Evolutionary conservation across 495 filamentous ascomycete species (phyloP), one percentile per base, ranked within the genome.

Genomic region (Aspergillus carlsbadensis): DNA sequence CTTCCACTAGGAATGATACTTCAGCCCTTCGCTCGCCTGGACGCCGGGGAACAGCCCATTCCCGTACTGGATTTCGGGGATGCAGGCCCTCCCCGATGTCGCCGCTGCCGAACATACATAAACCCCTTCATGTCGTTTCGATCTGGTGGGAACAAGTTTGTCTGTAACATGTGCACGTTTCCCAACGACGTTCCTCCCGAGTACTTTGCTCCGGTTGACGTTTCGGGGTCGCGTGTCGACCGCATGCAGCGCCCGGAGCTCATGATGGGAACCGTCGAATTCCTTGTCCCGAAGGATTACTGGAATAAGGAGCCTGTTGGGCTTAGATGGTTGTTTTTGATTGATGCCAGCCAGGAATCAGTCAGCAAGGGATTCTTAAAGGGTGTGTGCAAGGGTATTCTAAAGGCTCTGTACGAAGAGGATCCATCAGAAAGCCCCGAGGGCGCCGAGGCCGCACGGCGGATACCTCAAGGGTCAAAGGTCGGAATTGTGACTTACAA

Each of bases 71-170:
- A 98, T 76, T 99, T 97, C 75, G 94, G 94, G 37, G 92, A 97
- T 50, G 72, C 76, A 37, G 94, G 94, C 1, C 94, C 94, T 35
- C 94, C 95, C 11, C 84, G 94, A 64, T 99, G 94, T 73, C 84
- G 91, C 65, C 82, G 94, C 73, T 99, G 94, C 74, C 78, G 94
- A 65, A 88, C 94, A 13, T 99, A 99, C 70, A 96, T 99, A 72
- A 99, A 99, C 65, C 94, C 94, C 10, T 99, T 98, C 70, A 97
- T 98, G 94, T 88, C 88, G 53, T 99, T 99, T 78, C 82, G 87
- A 44, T 89, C 89, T 5, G 94, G 92, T 22, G 94, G 94, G 33
- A 96, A 90, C 71, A 95, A 93, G 69, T 96, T 97, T 64, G 91
- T 95, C 52, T 99, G 94, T 73, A 99, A 99, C 65, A 93, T 99